Base-by-base conservation (phyloP, 1,139 yeast species). In the Geotrichum bryndzae region DNA sequence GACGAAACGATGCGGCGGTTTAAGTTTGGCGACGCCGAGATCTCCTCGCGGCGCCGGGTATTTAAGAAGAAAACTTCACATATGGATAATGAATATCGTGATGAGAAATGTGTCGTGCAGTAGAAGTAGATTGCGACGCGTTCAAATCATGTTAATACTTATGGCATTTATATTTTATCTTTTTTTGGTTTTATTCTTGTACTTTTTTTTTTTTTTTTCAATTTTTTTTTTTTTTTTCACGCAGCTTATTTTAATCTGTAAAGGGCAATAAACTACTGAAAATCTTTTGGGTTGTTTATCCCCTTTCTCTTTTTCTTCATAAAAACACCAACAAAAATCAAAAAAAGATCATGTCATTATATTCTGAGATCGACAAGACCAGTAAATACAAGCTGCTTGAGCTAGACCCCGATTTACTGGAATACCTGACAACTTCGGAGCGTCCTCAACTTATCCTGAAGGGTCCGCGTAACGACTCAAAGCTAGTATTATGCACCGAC, bases 401-500 rank as follows among this genome's bases (percentile, higher is more conserved):
- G 23, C 58, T 62, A 13, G 59, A 56, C 25, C 58, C 61, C 3
- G 64, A 62, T 1, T 33, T 62, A 8, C 48, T 54, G 2, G 61
- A 56, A 13, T 58, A 58, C 51, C 27, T 62, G 22, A 58, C 54
- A 8, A 27, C 54, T 18, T 45, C 56, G 6, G 59, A 58, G 10
- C 23, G n/a, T 18, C 61, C 61, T 1, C 53, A 31, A 61, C 89
- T 1, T 64, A 66, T 13, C 63, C 61, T 72, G 80, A 7, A 67
- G 71, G 22, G 70, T 70, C 10, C 81, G 2, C 66, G 72, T 13
- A 69, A 71, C 3, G 70, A 75, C 6, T 73, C 79, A 27, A 82
- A 81, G 54, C 79, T 88, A 29, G 88, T 86, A 33, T 72, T 89
- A n/a, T 86, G 92, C 64, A 82, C 95, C 0, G 69, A 75, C 8